Base-by-base conservation (phyloP, 2,329 filamentous ascomycete genomes). In the Neonectria hederae region DNA sequence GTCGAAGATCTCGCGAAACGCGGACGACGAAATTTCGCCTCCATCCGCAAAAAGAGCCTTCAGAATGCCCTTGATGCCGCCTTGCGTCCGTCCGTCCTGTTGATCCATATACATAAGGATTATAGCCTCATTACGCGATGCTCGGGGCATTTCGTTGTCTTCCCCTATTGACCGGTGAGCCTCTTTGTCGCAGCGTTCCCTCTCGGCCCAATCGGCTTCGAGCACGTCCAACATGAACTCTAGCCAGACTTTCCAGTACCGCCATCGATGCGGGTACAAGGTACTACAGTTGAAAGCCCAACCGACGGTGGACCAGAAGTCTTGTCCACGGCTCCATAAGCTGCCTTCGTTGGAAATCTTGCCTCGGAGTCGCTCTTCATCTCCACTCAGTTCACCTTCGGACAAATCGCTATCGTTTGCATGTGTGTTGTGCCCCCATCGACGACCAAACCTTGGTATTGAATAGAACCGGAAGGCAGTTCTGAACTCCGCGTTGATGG, bases 211-310 rank as follows among this genome's bases (percentile, higher is more conserved):
- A 71, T 97, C 92, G 3, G 83, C 81, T 68, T 96, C 90, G 13
- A 97, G 81, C 7, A 92, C 87, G 72, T 94, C 91, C 5, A 97
- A 78, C 84, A 97, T 91, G 65, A 91, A 89, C 35, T 90, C 86
- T 14, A 98, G 82, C 92, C 93, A 97, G 8, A 88, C 79, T 70
- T 86, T 89, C 94, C 94, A 98, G 74, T 89, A 86, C 54, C 84
- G 85, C 95, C 96, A 98, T 21, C 95, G 86, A 43, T 86, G 84
- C 1, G 89, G 89, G 70, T 95, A 84, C 32, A 86, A 77, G 2
- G 91, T 85, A 55, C 93, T 94, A 80, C 95, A 98, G 75, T 95
- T 96, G 77, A 98, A 94, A 0, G 92, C 91, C 96, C 96, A 98
- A 4, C 95, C 96, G 0, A 96, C 86, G 0, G 92, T 87, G 45